Evolutionary conservation across 1,139 yeast species (phyloP), one percentile per base, ranked within the genome.

Genomic region (Geotrichum phurueaensis): DNA sequence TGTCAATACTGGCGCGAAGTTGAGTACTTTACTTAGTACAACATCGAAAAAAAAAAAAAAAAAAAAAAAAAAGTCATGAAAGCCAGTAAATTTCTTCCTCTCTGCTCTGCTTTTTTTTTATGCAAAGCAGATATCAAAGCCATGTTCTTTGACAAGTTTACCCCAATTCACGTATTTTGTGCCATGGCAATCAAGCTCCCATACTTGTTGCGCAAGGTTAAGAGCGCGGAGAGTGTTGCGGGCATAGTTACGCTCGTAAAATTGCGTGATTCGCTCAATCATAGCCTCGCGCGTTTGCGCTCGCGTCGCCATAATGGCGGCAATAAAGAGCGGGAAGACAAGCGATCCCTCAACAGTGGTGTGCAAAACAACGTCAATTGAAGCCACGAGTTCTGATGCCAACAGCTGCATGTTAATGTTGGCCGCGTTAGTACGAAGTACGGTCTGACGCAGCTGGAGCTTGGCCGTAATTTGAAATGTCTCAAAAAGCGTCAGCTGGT

Each of bases 111-210:
- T 5, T 33, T 33, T 33, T 33, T 9, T 15, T 53, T 68, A 82
- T 2, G 94, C 95, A 78, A 87, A 87, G 71, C 87, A 86, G 57
- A 88, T 76, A 69, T 87, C 89, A 95, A 94, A 88, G 6, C 87
- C 89, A 57, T 86, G 73, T 10, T 80, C 81, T 63, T 83, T 82
- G 49, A 87, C 82, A 53, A 87, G 79, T 23, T 78, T 80, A 68
- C 83, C 84, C 92, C 94, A 87, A 69, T 87, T 87, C 39, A 82
- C 77, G 66, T 78, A 78, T 60, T 74, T 75, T 1, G 78, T 74
- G 0, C 84, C 85, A n/a, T 70, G 68, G 6, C 75, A 74, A 65
- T 81, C 83, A 45, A 75, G 69, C 57, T 71, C 68, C 87, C 87
- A 84, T 47, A 82, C 81, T 67, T 81, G 82, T 62, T 83, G 83